These are phyloP conservation scores for Xylaria sp. DNA, from an alignment of 2,329 filamentous ascomycete genomes.

Conservation along the genomic window DNA sequence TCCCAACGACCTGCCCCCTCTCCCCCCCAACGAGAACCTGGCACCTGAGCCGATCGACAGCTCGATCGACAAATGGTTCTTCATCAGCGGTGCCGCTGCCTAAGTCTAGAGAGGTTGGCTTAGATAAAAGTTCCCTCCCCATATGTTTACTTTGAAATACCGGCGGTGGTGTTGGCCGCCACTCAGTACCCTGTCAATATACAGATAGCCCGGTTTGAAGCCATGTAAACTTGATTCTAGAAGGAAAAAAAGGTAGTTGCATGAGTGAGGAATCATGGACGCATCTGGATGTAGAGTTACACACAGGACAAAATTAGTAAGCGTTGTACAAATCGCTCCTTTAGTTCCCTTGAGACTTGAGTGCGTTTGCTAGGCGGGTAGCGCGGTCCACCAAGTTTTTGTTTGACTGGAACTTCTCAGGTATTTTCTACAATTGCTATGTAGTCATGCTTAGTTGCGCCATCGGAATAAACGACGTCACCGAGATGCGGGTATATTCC, in stretches of 20 bases:
- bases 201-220: slow-evolving; percentile 26
- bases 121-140: slow-evolving; percentile 45
- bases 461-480: neutral
- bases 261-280: neutral
- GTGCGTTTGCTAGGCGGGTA: neutral
- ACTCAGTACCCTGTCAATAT: slow-evolving; percentile 24
- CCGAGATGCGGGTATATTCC: neutral
- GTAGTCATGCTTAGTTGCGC: neutral
- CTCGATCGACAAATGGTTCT: slow-evolving; percentile 99
- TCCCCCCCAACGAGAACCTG: slow-evolving; percentile 83
- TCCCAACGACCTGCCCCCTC: slow-evolving; percentile 74
- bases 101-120: slow-evolving; percentile 57
- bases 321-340: slow-evolving; percentile 5
- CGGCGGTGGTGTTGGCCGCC: slow-evolving; percentile 32
- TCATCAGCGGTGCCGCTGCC: slow-evolving; percentile 95
- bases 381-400: neutral
- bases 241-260: neutral
- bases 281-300: slow-evolving; percentile 1
- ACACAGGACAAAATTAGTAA: neutral
- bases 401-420: neutral
- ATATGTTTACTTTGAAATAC: slow-evolving; percentile 29
- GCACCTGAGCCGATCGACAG: slow-evolving; percentile 88
- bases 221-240: slow-evolving; percentile 16
- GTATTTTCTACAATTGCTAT: neutral
- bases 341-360: neutral